These are phyloP conservation scores for Aspergillus baeticus DNA, from an alignment of 495 filamentous ascomycete species.

Conservation along the genomic window DNA sequence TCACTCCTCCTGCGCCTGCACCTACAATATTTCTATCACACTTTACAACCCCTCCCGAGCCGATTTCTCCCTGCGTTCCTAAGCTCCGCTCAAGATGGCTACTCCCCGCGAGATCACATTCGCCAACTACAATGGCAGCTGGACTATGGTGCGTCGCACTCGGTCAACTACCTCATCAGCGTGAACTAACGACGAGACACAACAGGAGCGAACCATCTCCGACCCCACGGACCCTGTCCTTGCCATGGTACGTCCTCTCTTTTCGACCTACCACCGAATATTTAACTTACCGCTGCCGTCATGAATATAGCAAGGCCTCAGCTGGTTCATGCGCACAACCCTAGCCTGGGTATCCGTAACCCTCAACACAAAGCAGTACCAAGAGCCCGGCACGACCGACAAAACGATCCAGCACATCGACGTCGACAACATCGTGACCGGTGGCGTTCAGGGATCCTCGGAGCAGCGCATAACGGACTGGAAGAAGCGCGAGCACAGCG, in stretches of 20 bases:
- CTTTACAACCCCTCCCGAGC: no score
- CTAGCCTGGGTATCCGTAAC: constrained; percentile 72
- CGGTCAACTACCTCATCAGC: background rate
- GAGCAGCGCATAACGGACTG: constrained; percentile 75
- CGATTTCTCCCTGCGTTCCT: constrained; percentile 8
- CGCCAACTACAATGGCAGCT: constrained; percentile 72
- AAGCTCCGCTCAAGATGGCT: constrained; percentile 63
- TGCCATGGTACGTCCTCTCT: constrained; percentile 47
- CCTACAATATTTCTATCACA: no score
- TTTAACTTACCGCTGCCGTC: constrained; percentile 8
- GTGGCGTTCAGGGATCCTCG: constrained; percentile 68
- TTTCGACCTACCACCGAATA: background rate
- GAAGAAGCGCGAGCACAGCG: constrained; percentile 64
- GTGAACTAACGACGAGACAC: constrained; percentile 3
- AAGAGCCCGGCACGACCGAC: constrained; percentile 52
- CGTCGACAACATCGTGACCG: constrained; percentile 74
- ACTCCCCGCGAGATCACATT: constrained; percentile 72
- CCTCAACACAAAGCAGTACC: constrained; percentile 66
- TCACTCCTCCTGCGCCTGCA: no score
- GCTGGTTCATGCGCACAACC: constrained; percentile 79
- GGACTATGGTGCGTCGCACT: constrained; percentile 63
- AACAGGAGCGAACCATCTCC: constrained; percentile 78
- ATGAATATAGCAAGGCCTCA: constrained; percentile 66
- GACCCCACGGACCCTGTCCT: constrained; percentile 70
- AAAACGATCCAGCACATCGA: constrained; percentile 65